phyloP scores from a whole-genome alignment of 345 rosid genomes.

The Cardamine resedifolia region DNA sequence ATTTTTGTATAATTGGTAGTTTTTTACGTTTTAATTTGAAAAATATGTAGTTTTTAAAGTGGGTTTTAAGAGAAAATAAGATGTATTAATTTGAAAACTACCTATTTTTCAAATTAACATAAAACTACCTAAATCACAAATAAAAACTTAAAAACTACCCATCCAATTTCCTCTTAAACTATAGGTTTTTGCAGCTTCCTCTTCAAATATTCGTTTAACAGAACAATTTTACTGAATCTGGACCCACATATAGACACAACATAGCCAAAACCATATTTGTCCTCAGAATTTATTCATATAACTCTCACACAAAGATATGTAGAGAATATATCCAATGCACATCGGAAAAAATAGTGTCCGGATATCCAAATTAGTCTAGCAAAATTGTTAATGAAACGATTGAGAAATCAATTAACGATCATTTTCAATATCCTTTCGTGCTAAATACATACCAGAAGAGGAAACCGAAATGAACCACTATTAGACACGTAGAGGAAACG shows the following conservation, averaged over 20 bases:
- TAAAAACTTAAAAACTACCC: too few species aligned
- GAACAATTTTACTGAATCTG: not conserved
- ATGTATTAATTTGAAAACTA: too few species aligned
- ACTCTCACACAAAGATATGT: not conserved
- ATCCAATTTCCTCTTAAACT: too few species aligned
- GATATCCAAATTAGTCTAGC: not conserved
- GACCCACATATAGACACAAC: not conserved
- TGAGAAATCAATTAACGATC: not conserved
- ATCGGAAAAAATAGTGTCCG: not conserved
- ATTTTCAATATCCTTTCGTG: not conserved
- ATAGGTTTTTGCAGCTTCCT: not conserved
- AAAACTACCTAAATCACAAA: too few species aligned
- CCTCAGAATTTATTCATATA: not conserved
- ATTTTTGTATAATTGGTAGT: too few species aligned
- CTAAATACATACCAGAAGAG: slow-evolving; percentile 26
- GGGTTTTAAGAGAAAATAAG: too few species aligned
- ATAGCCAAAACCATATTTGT: not conserved
- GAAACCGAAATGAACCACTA: slow-evolving; percentile 19
- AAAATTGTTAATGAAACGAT: not conserved
- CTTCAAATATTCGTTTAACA: not conserved
- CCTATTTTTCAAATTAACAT: too few species aligned
- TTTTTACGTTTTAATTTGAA: too few species aligned
- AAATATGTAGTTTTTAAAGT: too few species aligned
- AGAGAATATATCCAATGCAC: not conserved
- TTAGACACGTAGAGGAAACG: slow-evolving; percentile 38